Evolutionary conservation across 1,139 yeast species (phyloP), one percentile per base, ranked within the genome.

Genomic region (Debaryomyces udenii): DNA sequence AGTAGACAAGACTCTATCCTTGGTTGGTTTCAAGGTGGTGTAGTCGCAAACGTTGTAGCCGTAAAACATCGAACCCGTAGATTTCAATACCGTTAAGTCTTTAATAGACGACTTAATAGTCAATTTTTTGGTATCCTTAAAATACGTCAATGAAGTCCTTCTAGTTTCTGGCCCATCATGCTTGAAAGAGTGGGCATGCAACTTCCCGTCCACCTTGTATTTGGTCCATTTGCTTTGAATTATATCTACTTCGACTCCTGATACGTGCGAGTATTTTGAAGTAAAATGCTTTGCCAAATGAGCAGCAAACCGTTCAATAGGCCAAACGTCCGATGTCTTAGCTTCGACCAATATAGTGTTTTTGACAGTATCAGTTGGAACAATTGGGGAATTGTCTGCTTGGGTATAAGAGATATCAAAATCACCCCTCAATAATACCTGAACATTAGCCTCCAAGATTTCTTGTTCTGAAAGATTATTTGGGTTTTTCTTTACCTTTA

Each of bases 1-100:
- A 16, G 97, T 90, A 13, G 96, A 86, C 55, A 90, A 74, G 51
- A 90, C 83, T 57, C 97, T 78, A 68, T 90, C 97, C 27, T 65
- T 71, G 36, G 96, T 83, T 51, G 94, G 96, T 57, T 80, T 65
- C 59, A 90, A 79, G 36, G 90, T 89, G 51, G 97, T 90, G 77
- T 80, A 88, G 59, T 90, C 96, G 68, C 96, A 89, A 38, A 73
- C 75, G 70, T 88, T 76, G 75, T 74, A 90, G 38, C 94, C 96
- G 66, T 86, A 83, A 70, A 90, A 90, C 86, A 86, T 87, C 24
- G 96, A 88, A 17, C 95, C 94, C n/a, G 97, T 90, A 31, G 94
- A 84, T 67, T 90, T 90, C 61, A 90, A 81, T 23, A 90, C 95
- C 7, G 94, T 88, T 59, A 90, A 76, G 54, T 86, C 95, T 63